phyloP scores from a whole-genome alignment of 2,329 filamentous ascomycete species.

The Colletotrichum scovillei region DNA sequence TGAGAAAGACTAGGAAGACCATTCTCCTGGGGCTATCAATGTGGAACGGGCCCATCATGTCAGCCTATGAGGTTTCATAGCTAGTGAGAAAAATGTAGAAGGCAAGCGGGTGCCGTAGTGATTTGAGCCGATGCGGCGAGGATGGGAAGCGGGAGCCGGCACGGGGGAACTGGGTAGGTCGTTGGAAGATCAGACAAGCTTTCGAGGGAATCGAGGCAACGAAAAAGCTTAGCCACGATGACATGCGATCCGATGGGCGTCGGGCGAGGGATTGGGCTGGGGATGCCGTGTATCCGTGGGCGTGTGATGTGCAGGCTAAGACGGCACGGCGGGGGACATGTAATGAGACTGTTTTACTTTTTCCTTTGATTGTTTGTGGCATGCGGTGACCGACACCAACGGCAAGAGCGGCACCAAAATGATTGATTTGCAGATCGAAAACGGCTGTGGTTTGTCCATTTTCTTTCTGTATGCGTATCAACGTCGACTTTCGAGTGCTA shows the following conservation, averaged over 20 bases:
- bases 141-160: constrained; percentile 5
- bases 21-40: neutral
- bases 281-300: neutral
- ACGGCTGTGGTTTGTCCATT: neutral
- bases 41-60: neutral
- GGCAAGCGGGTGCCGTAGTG: too few relatives aligned
- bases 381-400: constrained; percentile 16
- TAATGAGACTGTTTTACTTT: neutral
- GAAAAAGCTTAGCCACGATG: constrained; percentile 34
- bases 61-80: too few relatives aligned
- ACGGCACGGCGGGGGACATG: constrained; percentile 3
- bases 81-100: too few relatives aligned
- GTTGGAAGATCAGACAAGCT: constrained; percentile 34
- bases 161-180: constrained; percentile 12
- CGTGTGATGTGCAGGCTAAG: neutral
- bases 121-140: neutral
- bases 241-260: constrained; percentile 14
- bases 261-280: neutral
- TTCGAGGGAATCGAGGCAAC: constrained; percentile 19
- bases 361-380: constrained; percentile 1
- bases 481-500: neutral
- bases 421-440: constrained; percentile 20
- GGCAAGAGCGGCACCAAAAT: constrained; percentile 24
- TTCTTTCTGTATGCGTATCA: neutral
- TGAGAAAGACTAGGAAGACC: neutral